Base-by-base conservation (phyloP, 495 filamentous ascomycete genomes). In the Diplogelasinospora grovesii region DNA sequence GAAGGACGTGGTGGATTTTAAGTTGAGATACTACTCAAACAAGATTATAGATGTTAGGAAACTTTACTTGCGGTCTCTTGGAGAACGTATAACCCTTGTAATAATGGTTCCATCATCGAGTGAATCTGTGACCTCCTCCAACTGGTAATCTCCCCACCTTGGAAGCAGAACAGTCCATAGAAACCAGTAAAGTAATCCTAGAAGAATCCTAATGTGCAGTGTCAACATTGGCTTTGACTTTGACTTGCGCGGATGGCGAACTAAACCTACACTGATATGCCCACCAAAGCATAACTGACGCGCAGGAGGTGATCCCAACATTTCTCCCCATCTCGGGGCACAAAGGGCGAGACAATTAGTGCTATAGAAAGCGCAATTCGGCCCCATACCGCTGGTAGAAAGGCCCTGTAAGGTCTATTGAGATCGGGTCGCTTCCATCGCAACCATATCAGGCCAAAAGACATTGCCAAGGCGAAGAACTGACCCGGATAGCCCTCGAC, bases 231-330 rank as follows among this genome's bases (percentile, higher is more conserved):
- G 13, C 29, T n/a, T n/a, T n/a, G n/a, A n/a, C n/a, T n/a, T n/a
- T n/a, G n/a, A 8, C 30, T n/a, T 8, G 30, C 0, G 21, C 1
- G 7, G 8, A 13, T 14, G n/a, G n/a, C n/a, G 2, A 13, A 5
- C 7, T 13, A 18, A 25, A 78, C 82, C 73, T 66, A 86, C 82
- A 83, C 71, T 20, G 69, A 70, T 29, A 77, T 73, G 3, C 81
- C 82, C 22, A 86, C 82, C 49, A 86, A 63, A 1, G 83, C 82
- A 65, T 86, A 86, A 6, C 75, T 84, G 1, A 78, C 82, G 48
- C 85, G 79, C 52, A 77, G 83, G 40, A 86, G 69, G 22, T 77
- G 69, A 7, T 73, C 73, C 41, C 75, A 66, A 9, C 70, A 68
- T 31, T 71, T 61, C 30, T 77, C 65, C 8, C 49, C 42, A 3